Evolutionary conservation across 2,329 filamentous ascomycete species (phyloP), one percentile per base, ranked within the genome.

Genomic region (Phyllosticta citriasiana): DNA sequence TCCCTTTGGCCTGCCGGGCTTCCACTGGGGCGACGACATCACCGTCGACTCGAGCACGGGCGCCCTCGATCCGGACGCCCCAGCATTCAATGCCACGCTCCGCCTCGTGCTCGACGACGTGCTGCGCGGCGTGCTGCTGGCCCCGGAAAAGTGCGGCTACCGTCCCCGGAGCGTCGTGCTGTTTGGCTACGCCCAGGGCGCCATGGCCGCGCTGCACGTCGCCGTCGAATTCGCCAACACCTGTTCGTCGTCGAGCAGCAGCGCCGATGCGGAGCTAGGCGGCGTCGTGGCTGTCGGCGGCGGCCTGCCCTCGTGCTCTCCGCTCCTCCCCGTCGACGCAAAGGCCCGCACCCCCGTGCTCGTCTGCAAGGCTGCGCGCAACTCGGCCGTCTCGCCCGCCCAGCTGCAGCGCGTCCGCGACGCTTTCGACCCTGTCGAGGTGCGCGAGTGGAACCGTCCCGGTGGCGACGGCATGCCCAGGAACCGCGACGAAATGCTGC

Each of bases 401-500:
- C 84, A 84, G 0, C 78, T 87, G 16, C 81, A 84, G n/a, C 77
- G 81, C 62, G 75, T 91, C 40, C 87, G 84, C 71, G 77, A 78
- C 52, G 81, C 83, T 60, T 94, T 93, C 73, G 76, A 80, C 52
- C 70, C 70, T 53, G 64, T 72, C 2, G 73, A 76, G 64, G 60
- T 74, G 54, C 70, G 69, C 58, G 73, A 75, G 57, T 76, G 74
- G 74, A 72, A 67, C 68, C 71, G 69, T 68, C 84, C 86, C 69
- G 74, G 72, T 2, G 88, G 87, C 5, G 90, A 96, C 72, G 82
- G 82, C 1, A 96, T 97, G 92, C 91, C 91, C n/a, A 78, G 80
- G 54, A 87, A 81, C 70, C 80, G 88, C 59, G 91, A 95, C 10
- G 92, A 97, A 79, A 92, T 95, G 82, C 70, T 92, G 68, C 91